These are phyloP conservation scores for Aphanoascus verrucosus DNA, from an alignment of 2,329 filamentous ascomycete genomes.

Conservation along the genomic window DNA sequence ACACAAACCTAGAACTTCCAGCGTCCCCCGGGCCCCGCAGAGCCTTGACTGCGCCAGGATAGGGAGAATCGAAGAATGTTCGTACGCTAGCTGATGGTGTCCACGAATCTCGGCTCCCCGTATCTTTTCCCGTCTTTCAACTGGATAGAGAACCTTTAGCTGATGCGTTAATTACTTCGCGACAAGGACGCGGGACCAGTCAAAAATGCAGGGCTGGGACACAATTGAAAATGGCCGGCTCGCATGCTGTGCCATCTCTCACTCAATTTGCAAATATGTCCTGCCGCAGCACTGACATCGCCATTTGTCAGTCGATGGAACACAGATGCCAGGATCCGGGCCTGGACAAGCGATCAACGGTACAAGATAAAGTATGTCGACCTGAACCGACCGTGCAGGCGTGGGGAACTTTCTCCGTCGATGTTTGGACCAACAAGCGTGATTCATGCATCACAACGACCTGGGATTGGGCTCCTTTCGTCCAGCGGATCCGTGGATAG, in stretches of 20 bases:
- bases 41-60: conserved; percentile 2
- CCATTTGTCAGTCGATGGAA: neutral
- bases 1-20: neutral
- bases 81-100: conserved; percentile 5
- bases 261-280: conserved; percentile 1
- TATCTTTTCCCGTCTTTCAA: conserved; percentile 5
- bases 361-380: neutral
- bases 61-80: conserved; percentile 2
- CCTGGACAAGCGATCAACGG: conserved; percentile 10
- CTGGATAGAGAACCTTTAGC: conserved; percentile 3
- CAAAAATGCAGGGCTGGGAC: neutral
- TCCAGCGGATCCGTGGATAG: neutral
- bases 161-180: conserved; percentile 9
- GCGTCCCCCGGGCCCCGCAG: neutral
- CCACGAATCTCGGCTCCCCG: conserved; percentile 7
- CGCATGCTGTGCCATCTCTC: conserved; percentile 8
- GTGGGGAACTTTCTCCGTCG: conserved; percentile 4
- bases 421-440: conserved; percentile 1
- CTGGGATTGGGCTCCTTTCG: neutral
- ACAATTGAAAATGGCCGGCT: neutral
- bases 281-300: conserved; percentile 3
- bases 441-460: conserved; percentile 8
- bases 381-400: neutral
- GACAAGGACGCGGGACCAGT: conserved; percentile 3
- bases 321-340: conserved; percentile 9